Base-by-base conservation (phyloP, 1,284 basidiomycete genomes). In the Tylopilus orsonianus region DNA sequence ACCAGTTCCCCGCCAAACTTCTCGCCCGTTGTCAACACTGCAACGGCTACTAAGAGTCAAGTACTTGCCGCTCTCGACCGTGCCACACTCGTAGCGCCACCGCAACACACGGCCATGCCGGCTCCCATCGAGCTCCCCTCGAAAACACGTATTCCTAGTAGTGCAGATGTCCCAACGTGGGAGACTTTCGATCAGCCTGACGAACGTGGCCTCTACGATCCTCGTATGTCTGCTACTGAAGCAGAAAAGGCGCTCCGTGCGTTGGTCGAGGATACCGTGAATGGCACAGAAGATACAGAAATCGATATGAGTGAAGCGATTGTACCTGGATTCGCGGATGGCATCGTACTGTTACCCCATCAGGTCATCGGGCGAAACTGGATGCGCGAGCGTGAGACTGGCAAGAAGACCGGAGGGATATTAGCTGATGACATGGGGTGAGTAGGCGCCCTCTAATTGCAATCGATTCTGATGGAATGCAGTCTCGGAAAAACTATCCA, bases 401-500 rank as follows among this genome's bases (percentile, higher is more conserved):
- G 83, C 24, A 90, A 90, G 66, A 83, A 85, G 57, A 75, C 66
- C 23, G 94, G 94, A 2, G 94, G 95, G 0, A 96, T 97, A 59
- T 73, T 97, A 9, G 93, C 94, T 0, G 93, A 96, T 63, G 93
- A 96, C 65, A 93, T 93, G 86, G 87, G 90, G 86, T 86, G 57
- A 43, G 75, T 58, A 16, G 2, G 19, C 5, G 5, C 20, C 4
- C 19, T 44, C 9, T 24, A 18, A 14, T 18, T 12, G 6, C 34
- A 23, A 23, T 39, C 39, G 23, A 40, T 8, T 46, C 46, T 57
- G 26, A 52, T 30, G 20, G 23, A n/a, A 22, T n/a, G 2, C 46
- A 88, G 85, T 55, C 76, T 95, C 2, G 93, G 92, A 1, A 95
- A 97, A 71, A 97, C 93, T 0, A 90, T 96, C n/a, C 94, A 97